Evolutionary conservation across 495 filamentous ascomycete genomes (phyloP), one percentile per base, ranked within the genome.

Genomic region (Aspergillus affinis): DNA sequence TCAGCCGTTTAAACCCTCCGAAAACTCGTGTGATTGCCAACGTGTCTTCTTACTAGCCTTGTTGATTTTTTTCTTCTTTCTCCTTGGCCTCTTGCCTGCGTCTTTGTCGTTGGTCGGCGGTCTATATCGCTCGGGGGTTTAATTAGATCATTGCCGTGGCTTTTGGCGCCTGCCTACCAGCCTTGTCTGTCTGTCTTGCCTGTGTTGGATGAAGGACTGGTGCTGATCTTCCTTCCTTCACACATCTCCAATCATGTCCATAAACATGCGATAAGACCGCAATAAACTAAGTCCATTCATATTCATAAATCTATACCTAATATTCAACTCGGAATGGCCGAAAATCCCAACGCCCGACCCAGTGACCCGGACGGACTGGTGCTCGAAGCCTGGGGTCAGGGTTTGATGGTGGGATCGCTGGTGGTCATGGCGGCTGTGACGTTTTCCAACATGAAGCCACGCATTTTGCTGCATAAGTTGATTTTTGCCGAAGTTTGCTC

Each of bases 321-420:
- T 17, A 41, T 41, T 4, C 36, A 41, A 1, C 36, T 7, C 29
- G 8, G 29, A 7, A 41, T 41, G 20, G 19, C 21, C 50, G 36
- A 55, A 15, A 60, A 68, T 23, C 61, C 48, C 17, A 64, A 72
- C 45, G 60, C 58, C 6, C 70, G 74, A 56, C 71, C 75, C 20
- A 74, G 63, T 9, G 61, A 72, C 4, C 62, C 75, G 0, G 70
- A 78, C 26, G 71, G 65, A 6, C 66, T 80, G 27, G 70, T 79
- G 32, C 67, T 82, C 6, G 78, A 82, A 58, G 77, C 74, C 55
- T 82, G 79, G 79, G 73, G 71, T 17, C 76, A 82, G 61, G 79
- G 78, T 12, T 62, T 77, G 49, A 75, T 82, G 77, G 64, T 80
- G 1, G 78, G 78, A 0, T 72, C 73, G n/a, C 51, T 81, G 44